Conservation (phyloP, 2,329 filamentous ascomycete species). For the Aspergillus pseudoglaucus region DNA sequence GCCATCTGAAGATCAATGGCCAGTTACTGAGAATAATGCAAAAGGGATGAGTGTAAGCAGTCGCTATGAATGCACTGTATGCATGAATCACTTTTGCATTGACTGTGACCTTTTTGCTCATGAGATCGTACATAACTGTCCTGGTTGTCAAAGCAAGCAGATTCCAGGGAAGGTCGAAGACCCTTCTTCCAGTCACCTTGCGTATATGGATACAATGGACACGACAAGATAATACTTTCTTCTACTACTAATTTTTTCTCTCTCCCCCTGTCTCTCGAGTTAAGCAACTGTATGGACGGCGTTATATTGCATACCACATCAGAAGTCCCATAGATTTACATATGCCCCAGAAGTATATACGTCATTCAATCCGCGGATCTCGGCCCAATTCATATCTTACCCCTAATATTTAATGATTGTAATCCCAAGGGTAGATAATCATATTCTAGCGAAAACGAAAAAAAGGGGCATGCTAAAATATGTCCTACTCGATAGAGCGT, state of each 20-base stretch:
- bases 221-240: conserved; percentile 13
- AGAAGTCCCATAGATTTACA: no score
- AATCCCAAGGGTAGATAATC: no score
- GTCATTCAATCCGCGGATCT: neutral
- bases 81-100: conserved; percentile 87
- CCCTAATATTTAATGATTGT: no score
- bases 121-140: conserved; percentile 91
- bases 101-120: conserved; percentile 96
- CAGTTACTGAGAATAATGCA: conserved; percentile 27
- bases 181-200: conserved; percentile 4
- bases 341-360: neutral
- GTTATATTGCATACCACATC: conserved; percentile 1
- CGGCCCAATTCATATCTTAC: neutral
- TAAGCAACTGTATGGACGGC: conserved; percentile 3
- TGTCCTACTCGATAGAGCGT: no score
- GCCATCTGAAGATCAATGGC: conserved; percentile 34
- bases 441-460: no score
- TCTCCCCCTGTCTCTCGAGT: no score
- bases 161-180: conserved; percentile 1
- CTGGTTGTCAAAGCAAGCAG: conserved; percentile 63
- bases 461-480: no score
- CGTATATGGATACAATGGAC: conserved; percentile 31
- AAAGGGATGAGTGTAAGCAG: conserved; percentile 77
- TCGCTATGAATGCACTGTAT: conserved; percentile 84
- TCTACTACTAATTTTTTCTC: no score